A percentile compares a stretch with the other conserved stretches of the same genome.
phyloP scores from a whole-genome alignment of 805 yeast genomes.

The Wickerhamomyces bisporus region DNA sequence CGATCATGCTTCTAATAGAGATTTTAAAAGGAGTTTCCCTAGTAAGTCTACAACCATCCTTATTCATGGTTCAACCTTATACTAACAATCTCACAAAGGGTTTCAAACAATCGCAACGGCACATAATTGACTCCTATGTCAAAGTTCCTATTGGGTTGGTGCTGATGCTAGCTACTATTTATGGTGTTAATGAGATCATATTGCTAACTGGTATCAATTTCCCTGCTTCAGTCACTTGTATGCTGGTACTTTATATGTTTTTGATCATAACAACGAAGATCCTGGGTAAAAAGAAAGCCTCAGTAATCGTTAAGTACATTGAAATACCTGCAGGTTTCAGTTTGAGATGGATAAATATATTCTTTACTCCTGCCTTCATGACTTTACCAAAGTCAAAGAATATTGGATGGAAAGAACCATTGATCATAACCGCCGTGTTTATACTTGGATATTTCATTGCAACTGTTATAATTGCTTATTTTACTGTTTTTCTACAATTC shows the following conservation, averaged over 20 bases:
- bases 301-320: constrained; percentile 26
- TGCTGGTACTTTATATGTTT: constrained; percentile 51
- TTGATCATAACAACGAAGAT: constrained; percentile 35
- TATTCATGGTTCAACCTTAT: too few relatives aligned
- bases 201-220: constrained; percentile 36
- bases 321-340: constrained; percentile 67
- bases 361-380: constrained; percentile 74
- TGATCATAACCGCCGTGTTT: constrained; percentile 71
- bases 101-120: constrained; percentile 12
- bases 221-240: constrained; percentile 68
- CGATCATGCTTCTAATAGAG: not conserved
- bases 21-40: not conserved
- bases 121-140: constrained; percentile 17
- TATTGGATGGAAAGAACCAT: constrained; percentile 61
- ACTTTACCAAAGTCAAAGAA: constrained; percentile 63
- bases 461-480: constrained; percentile 43
- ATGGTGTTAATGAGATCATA: constrained; percentile 24
- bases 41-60: too few relatives aligned
- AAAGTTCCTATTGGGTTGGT: constrained; percentile 22
- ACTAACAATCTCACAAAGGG: too few relatives aligned
- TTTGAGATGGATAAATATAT: constrained; percentile 72
- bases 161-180: constrained; percentile 15
- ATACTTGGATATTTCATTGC: constrained; percentile 57
- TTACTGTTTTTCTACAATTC: constrained; percentile 37
- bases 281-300: constrained; percentile 31